A percentile compares a stretch with the other conserved stretches of the same genome.
Evolutionary conservation across 2,329 filamentous ascomycete genomes (phyloP).

Genomic region (Pseudopithomyces chartarum): DNA sequence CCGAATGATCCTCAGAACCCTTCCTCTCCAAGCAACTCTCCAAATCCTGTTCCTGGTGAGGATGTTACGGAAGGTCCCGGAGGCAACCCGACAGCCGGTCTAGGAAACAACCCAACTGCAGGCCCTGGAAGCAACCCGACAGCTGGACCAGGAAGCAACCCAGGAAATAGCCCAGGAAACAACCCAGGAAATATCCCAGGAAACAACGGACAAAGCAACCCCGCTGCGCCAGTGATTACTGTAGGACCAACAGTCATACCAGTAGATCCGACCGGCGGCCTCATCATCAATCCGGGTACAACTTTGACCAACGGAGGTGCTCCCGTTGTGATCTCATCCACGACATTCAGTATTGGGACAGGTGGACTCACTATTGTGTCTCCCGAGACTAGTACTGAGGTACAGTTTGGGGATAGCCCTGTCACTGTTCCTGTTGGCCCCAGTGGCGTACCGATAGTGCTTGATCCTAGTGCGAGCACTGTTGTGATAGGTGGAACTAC

Average conservation of each 20-base stretch:
- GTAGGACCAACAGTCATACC: conserved; percentile 17
- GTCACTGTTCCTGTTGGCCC: conserved; percentile 5
- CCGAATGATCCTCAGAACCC: conserved; percentile 5
- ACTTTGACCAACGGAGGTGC: conserved; percentile 14
- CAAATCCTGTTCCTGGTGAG: background rate
- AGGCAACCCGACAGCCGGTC: background rate
- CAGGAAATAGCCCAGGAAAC: background rate
- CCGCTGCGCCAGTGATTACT: conserved; percentile 13
- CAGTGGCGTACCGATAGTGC: background rate
- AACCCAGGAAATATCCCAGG: conserved; percentile 4
- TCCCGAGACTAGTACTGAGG: conserved; percentile 3
- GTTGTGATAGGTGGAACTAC: conserved; percentile 13
- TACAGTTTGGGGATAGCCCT: conserved; percentile 1
- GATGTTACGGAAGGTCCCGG: background rate
- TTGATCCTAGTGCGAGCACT: conserved; percentile 1
- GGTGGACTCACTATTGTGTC: conserved; percentile 14
- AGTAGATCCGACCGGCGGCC: conserved; percentile 18
- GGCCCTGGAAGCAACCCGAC: background rate
- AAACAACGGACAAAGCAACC: background rate
- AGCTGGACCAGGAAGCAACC: background rate
- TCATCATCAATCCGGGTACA: conserved; percentile 20
- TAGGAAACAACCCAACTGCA: background rate
- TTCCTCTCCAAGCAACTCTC: conserved; percentile 1
- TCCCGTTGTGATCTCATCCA: conserved; percentile 12
- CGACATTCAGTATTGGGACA: conserved; percentile 17